Conservation (phyloP, 768 basidiomycete species). For the Lentinula detonsa region DNA sequence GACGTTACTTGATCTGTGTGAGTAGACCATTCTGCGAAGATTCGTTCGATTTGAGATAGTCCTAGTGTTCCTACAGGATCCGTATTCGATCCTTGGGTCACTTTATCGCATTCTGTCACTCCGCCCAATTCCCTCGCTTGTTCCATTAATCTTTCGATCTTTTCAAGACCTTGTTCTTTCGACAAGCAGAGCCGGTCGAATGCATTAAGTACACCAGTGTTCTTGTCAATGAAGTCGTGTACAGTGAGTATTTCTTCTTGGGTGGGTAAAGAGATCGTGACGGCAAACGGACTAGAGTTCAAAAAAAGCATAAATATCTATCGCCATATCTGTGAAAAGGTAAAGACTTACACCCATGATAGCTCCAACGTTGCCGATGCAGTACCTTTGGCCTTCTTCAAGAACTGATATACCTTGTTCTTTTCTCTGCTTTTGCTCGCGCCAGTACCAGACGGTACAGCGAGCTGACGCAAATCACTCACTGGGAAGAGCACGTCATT, state of each 20-base stretch:
- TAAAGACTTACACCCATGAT: slow-evolving; percentile 55
- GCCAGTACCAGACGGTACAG: not conserved
- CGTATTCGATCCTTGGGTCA: not conserved
- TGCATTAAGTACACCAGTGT: not conserved
- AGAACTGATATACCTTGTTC: slow-evolving; percentile 18
- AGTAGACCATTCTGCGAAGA: not conserved
- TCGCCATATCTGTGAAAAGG: not conserved
- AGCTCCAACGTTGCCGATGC: slow-evolving; percentile 53
- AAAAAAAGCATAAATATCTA: not conserved
- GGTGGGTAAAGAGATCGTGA: slow-evolving; percentile 8
- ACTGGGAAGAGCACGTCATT: slow-evolving; percentile 26
- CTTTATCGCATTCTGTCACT: not conserved
- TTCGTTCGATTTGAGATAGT: not conserved
- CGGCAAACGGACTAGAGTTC: slow-evolving; percentile 43
- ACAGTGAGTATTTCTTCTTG: not conserved
- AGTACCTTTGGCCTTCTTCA: slow-evolving; percentile 54
- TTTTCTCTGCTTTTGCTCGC: not conserved
- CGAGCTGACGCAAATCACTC: not conserved
- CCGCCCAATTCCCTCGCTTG: not conserved
- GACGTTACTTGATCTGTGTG: not conserved
- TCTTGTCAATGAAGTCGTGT: not conserved
- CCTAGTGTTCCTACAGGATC: not conserved
- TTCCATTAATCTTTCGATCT: not conserved
- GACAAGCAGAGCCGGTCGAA: slow-evolving; percentile 1
- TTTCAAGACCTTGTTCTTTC: not conserved